Percentiles rank a stretch among this genome's conserved stretches.
phyloP scores from a whole-genome alignment of 192 early-diverging fungal genomes.

The Coemansia sp. region DNA sequence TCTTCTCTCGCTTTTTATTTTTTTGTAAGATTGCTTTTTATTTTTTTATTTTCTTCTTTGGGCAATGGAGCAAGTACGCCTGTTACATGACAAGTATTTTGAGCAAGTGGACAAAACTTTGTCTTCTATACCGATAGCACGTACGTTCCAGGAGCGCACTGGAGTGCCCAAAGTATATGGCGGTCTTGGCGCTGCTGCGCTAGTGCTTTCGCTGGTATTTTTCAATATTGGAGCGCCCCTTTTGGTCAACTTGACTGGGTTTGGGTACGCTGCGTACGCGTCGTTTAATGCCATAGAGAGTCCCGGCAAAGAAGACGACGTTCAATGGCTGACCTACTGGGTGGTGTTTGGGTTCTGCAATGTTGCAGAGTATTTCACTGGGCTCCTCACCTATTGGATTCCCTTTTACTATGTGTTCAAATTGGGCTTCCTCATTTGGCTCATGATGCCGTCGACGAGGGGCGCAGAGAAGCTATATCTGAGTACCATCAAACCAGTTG shows the following conservation, averaged over 20 bases:
- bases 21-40: not conserved
- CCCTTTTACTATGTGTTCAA: slow-evolving; percentile 96
- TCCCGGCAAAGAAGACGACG: slow-evolving; percentile 72
- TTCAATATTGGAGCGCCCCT: slow-evolving; percentile 83
- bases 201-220: slow-evolving; percentile 76
- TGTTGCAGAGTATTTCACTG: slow-evolving; percentile 87
- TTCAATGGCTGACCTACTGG: slow-evolving; percentile 92
- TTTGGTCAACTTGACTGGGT: slow-evolving; percentile 82
- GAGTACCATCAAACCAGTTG: slow-evolving; percentile 70
- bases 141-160: slow-evolving; percentile 69
- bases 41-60: not conserved
- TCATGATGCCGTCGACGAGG: slow-evolving; percentile 67
- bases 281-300: slow-evolving; percentile 92
- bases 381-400: slow-evolving; percentile 87
- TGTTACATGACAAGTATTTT: slow-evolving; percentile 48
- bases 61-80: slow-evolving; percentile 42
- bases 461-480: slow-evolving; percentile 84
- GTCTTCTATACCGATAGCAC: slow-evolving; percentile 61
- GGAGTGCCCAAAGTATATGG: slow-evolving; percentile 91
- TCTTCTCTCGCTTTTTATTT: not conserved
- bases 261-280: slow-evolving; percentile 91
- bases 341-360: slow-evolving; percentile 88
- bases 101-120: slow-evolving; percentile 67
- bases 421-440: slow-evolving; percentile 84
- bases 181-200: slow-evolving; percentile 59